Evolutionary conservation across 2,329 filamentous ascomycete genomes (phyloP).

Genomic region (Microdochium paspali): DNA sequence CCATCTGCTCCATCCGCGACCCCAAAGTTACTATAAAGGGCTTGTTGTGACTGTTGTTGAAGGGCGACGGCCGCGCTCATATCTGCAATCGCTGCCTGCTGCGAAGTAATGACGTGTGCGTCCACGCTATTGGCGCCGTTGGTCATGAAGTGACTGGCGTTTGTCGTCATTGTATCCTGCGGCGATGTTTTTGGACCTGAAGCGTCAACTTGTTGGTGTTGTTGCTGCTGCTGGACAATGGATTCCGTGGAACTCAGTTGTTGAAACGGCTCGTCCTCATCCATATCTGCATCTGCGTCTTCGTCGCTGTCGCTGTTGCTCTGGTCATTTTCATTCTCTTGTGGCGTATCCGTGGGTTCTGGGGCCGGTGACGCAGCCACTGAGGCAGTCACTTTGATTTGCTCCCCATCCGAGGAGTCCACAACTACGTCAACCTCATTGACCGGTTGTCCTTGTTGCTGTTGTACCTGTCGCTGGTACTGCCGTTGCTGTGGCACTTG

Average conservation of each 20-base stretch:
- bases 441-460: constrained; percentile 8
- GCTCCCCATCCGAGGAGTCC: constrained; percentile 3
- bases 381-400: constrained; percentile 3
- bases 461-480: constrained; percentile 11
- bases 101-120: constrained; percentile 28
- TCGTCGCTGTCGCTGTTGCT: constrained; percentile 37
- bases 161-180: constrained; percentile 20
- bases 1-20: constrained; percentile 34
- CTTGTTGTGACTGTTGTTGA: constrained; percentile 24
- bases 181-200: constrained; percentile 24
- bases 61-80: constrained; percentile 28
- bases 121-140: constrained; percentile 31
- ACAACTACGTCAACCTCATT: constrained; percentile 8
- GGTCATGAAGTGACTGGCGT: constrained; percentile 28
- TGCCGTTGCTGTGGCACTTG: constrained; percentile 8
- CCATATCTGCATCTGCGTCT: constrained; percentile 39
- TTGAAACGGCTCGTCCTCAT: constrained; percentile 33
- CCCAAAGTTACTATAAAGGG: constrained; percentile 29
- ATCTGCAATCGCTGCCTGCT: constrained; percentile 35
- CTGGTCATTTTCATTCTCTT: constrained; percentile 14
- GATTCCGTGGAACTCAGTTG: constrained; percentile 18
- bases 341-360: constrained; percentile 22
- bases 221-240: constrained; percentile 23
- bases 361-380: constrained; percentile 10
- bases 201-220: constrained; percentile 31